A percentile compares a stretch with the other conserved stretches of the same genome.
phyloP scores from a whole-genome alignment of 75 land plant genomes.

The Cunninghamia lanceolata region DNA sequence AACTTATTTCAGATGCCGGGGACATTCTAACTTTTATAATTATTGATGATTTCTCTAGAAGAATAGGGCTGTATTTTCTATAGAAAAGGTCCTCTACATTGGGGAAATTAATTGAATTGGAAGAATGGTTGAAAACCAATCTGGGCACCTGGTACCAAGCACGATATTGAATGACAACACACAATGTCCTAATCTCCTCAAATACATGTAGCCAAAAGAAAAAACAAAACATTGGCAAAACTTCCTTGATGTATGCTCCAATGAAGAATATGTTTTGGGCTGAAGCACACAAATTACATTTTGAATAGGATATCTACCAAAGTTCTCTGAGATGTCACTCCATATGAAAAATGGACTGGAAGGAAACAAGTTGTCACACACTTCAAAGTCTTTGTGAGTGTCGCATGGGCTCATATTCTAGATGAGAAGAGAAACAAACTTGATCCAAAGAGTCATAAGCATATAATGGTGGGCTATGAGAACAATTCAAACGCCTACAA shows the following conservation, averaged over 20 bases:
- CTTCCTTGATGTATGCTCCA: not conserved
- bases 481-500: not conserved
- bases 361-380: not conserved
- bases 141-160: not conserved
- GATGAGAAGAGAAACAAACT: not conserved
- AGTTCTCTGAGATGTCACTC: not conserved
- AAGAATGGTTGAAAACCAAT: not conserved
- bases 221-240: not conserved
- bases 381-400: slow-evolving; percentile 6
- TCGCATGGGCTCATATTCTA: not conserved
- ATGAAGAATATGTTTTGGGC: slow-evolving; percentile 13
- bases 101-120: too few relatives aligned
- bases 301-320: slow-evolving; percentile 1
- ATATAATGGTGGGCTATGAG: not conserved
- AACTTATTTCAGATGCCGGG: too few relatives aligned
- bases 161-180: not conserved
- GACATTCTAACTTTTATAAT: too few relatives aligned
- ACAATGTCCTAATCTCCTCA: not conserved
- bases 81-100: too few relatives aligned
- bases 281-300: slow-evolving; percentile 3
- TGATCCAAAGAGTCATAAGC: not conserved
- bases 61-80: too few relatives aligned
- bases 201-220: not conserved
- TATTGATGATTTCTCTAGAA: too few relatives aligned
- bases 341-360: not conserved